phyloP scores from a whole-genome alignment of 768 basidiomycete species.

The Amanita phalloides region DNA sequence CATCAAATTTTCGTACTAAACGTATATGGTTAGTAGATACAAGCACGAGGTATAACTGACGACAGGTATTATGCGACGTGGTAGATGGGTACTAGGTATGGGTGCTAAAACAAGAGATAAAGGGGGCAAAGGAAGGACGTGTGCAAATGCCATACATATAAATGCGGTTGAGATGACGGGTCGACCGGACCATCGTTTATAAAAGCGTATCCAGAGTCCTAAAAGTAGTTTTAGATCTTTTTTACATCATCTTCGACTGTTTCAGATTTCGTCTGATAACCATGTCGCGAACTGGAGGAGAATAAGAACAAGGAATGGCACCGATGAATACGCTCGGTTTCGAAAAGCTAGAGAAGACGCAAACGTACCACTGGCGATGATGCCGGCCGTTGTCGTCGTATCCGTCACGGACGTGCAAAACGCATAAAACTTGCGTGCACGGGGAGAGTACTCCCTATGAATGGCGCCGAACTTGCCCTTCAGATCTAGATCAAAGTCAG shows the following conservation, averaged over 20 bases:
- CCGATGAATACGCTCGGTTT: not conserved
- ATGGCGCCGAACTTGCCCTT: constrained; percentile 65
- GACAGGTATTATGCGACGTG: not conserved
- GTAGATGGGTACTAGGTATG: not conserved
- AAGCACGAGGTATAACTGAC: not conserved
- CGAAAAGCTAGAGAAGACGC: not conserved
- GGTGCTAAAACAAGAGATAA: not conserved
- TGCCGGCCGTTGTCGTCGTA: constrained; percentile 61
- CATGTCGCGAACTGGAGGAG: constrained; percentile 59
- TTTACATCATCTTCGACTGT: constrained; percentile 57
- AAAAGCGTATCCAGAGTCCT: too few species aligned
- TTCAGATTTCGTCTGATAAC: constrained; percentile 71
- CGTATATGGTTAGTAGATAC: not conserved
- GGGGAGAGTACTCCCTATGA: constrained; percentile 65
- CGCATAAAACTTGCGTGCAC: constrained; percentile 66
- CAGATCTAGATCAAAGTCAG: constrained; percentile 34
- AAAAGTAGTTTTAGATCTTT: not conserved
- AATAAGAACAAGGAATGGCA: constrained; percentile 6
- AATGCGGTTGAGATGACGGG: too few species aligned
- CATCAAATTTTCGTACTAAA: too few species aligned
- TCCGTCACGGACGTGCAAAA: constrained; percentile 75
- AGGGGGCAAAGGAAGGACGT: constrained; percentile 9
- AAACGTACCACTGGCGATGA: constrained; percentile 61
- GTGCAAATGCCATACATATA: not conserved
- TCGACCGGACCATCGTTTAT: too few species aligned